phyloP scores from a whole-genome alignment of 1,284 basidiomycete species.

The Melampsora larici-populina region DNA sequence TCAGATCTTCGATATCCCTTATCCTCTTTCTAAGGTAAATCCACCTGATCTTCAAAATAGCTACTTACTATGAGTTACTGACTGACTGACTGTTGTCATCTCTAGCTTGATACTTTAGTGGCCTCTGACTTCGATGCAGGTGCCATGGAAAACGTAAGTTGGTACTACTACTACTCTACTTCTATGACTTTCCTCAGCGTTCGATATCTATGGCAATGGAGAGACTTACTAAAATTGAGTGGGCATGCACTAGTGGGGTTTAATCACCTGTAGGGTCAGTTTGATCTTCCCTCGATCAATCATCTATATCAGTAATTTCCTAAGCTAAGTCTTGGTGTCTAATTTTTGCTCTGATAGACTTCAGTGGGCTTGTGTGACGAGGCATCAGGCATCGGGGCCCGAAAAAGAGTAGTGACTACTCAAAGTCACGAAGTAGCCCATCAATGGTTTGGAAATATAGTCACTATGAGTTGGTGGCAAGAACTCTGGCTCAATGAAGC shows the following conservation, averaged over 20 bases:
- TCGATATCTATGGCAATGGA: neutral
- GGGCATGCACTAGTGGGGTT: constrained; percentile 29
- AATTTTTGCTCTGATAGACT: constrained; percentile 68
- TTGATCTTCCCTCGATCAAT: neutral
- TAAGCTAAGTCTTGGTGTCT: neutral
- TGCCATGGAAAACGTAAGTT: constrained; percentile 78
- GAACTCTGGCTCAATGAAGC: constrained; percentile 62
- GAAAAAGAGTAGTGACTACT: constrained; percentile 72
- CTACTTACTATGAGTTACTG: neutral
- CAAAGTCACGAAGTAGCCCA: constrained; percentile 71
- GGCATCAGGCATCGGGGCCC: constrained; percentile 69
- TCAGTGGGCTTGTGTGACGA: constrained; percentile 77
- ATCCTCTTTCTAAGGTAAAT: constrained; percentile 74
- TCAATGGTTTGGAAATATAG: constrained; percentile 77
- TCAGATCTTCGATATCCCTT: constrained; percentile 53
- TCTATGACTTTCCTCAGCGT: neutral
- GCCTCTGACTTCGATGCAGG: constrained; percentile 77
- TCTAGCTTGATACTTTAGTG: constrained; percentile 70
- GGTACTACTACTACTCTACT: neutral
- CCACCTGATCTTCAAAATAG: constrained; percentile 44
- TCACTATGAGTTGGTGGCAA: constrained; percentile 58
- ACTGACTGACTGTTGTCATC: neutral
- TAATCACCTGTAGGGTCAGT: constrained; percentile 45
- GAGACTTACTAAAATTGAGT: neutral
- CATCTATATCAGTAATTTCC: neutral